Evolutionary conservation across 257 asterid genomes (phyloP).

Genomic region (Cruciata laevipes): DNA sequence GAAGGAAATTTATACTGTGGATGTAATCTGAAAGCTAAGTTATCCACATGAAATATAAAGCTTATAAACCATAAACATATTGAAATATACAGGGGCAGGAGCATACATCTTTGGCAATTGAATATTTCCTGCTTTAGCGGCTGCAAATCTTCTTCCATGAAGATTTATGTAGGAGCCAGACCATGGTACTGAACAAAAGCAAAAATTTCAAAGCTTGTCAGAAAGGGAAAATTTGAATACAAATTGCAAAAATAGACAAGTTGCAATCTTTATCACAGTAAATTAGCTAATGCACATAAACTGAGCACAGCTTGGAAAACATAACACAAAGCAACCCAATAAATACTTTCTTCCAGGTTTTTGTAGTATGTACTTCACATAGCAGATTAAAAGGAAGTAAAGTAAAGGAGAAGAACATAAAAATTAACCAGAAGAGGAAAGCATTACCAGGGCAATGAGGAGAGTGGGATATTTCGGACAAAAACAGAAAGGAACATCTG

Average conservation of each 20-base stretch:
- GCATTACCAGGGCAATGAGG: conserved; percentile 34
- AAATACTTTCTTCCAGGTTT: neutral
- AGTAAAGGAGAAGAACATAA: neutral
- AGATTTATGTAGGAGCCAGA: conserved; percentile 20
- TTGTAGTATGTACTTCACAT: neutral
- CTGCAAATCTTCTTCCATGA: conserved; percentile 47
- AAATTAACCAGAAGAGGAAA: neutral
- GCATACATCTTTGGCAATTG: conserved; percentile 57
- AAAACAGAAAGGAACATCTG: conserved; percentile 24
- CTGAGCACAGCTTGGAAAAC: neutral
- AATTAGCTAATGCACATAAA: neutral
- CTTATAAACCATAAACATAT: neutral
- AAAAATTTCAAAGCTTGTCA: conserved; percentile 14
- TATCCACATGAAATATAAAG: neutral
- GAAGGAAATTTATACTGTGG: neutral
- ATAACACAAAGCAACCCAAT: neutral
- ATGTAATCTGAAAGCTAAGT: neutral
- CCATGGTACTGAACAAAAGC: conserved; percentile 44
- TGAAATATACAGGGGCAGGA: conserved; percentile 15
- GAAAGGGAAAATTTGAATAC: neutral
- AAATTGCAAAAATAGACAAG: neutral
- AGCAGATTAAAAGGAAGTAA: neutral
- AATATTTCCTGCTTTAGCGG: conserved; percentile 45
- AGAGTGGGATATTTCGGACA: conserved; percentile 24
- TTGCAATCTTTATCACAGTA: neutral